Conservation (phyloP, 1,139 yeast species). For the Yamadazyma conglobata region DNA sequence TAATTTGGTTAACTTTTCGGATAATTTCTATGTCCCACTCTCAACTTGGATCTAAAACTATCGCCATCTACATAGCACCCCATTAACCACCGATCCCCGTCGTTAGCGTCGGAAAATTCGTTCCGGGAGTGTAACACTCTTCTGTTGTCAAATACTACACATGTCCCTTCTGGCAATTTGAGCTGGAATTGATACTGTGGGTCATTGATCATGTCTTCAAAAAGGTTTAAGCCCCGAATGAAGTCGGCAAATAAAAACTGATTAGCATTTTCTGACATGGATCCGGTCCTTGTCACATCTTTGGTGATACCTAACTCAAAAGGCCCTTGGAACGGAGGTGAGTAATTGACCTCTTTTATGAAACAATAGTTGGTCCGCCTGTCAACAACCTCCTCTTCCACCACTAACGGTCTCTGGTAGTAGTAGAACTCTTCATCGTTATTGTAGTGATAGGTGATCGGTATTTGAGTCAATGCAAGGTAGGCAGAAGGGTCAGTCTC, state of each 20-base stretch:
- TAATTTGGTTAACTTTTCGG: conserved; percentile 1
- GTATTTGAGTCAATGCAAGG: conserved; percentile 58
- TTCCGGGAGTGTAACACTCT: conserved; percentile 69
- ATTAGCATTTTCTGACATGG: conserved; percentile 20
- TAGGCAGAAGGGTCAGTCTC: conserved; percentile 61
- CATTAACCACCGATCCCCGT: conserved; percentile 67
- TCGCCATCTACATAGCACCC: conserved; percentile 79
- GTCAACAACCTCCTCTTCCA: conserved; percentile 47
- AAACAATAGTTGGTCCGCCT: conserved; percentile 28
- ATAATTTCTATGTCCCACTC: conserved; percentile 23
- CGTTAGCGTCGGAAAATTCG: conserved; percentile 51
- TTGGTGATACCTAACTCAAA: conserved; percentile 52
- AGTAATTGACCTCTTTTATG: conserved; percentile 64
- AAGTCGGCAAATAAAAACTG: conserved; percentile 45
- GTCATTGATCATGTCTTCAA: conserved; percentile 58
- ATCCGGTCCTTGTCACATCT: conserved; percentile 13
- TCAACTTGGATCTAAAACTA: conserved; percentile 60
- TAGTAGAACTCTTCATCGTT: conserved; percentile 64
- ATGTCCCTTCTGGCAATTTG: conserved; percentile 58
- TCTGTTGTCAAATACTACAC: conserved; percentile 73
- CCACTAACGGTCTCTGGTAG: conserved; percentile 63
- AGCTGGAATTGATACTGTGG: conserved; percentile 54
- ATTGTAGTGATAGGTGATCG: conserved; percentile 68
- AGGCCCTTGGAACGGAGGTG: conserved; percentile 88
- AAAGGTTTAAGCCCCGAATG: conserved; percentile 54